A percentile compares a stretch with the other conserved stretches of the same genome.
phyloP scores from a whole-genome alignment of 2,329 filamentous ascomycete species.

The Monilinia aucupariae region DNA sequence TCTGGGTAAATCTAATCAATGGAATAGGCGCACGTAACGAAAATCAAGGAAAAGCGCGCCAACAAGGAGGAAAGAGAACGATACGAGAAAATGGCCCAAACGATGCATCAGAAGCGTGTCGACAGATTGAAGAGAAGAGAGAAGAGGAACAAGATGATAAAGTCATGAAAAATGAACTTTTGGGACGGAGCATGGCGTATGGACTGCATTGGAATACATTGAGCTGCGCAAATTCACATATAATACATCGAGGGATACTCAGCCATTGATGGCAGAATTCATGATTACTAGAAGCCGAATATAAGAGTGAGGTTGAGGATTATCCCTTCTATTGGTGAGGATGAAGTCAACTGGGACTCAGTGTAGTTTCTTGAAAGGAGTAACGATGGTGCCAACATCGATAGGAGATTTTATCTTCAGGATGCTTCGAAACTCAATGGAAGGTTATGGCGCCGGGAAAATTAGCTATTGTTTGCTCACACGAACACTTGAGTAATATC shows the following conservation, averaged over 20 bases:
- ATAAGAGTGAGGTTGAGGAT: not conserved
- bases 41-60: constrained; percentile 76
- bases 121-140: constrained; percentile 91
- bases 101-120: constrained; percentile 94
- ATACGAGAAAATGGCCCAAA: constrained; percentile 90
- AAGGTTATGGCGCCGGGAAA: not conserved
- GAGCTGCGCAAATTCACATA: not conserved
- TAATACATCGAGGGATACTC: not conserved
- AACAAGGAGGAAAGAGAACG: constrained; percentile 90
- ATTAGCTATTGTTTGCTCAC: not conserved
- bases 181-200: constrained; percentile 10
- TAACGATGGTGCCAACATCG: not conserved
- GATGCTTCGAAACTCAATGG: not conserved
- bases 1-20: not conserved
- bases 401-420: not conserved
- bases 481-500: not conserved
- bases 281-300: not conserved
- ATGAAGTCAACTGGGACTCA: not conserved
- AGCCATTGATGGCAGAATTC: not conserved
- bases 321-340: not conserved
- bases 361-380: not conserved
- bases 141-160: constrained; percentile 85
- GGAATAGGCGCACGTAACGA: constrained; percentile 64
- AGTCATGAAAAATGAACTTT: constrained; percentile 46
- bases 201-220: constrained; percentile 1